Percentiles rank a stretch among this genome's conserved stretches.
Evolutionary conservation across 352 stramenopile species (phyloP).

Genomic region (Hyaloperonospora arabidopsidis): DNA sequence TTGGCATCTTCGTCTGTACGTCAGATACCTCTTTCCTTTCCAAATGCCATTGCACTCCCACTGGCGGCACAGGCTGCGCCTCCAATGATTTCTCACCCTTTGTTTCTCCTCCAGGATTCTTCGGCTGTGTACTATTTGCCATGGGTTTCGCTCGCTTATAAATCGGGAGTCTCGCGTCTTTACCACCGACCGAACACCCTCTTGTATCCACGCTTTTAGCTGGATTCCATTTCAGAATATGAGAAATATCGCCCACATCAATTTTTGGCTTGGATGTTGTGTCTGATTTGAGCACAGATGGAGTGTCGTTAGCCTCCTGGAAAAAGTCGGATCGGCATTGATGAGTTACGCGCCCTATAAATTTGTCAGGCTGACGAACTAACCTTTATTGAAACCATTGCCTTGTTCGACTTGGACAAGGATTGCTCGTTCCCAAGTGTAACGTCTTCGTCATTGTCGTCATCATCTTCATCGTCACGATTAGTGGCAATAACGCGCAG

Average conservation of each 20-base stretch:
- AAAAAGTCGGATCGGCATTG: conserved; percentile 1
- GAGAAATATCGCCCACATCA: conserved; percentile 18
- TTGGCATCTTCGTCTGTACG: neutral
- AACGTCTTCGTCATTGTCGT: conserved; percentile 43
- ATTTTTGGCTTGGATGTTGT: conserved; percentile 15
- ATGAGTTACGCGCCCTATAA: neutral
- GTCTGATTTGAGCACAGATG: conserved; percentile 5
- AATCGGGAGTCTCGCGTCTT: conserved; percentile 3
- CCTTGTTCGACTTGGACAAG: conserved; percentile 14
- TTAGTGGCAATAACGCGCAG: conserved; percentile 44
- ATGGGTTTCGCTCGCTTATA: conserved; percentile 7
- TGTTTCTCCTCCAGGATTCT: conserved; percentile 6
- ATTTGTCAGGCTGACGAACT: conserved; percentile 1
- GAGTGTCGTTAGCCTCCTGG: conserved; percentile 6
- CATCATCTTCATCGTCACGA: conserved; percentile 15
- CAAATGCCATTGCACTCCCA: neutral
- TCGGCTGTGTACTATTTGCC: neutral
- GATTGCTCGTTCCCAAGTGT: conserved; percentile 23
- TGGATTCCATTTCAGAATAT: conserved; percentile 26
- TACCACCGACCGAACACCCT: neutral
- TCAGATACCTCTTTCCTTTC: conserved; percentile 3
- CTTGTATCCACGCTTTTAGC: conserved; percentile 9
- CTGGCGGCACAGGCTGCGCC: neutral
- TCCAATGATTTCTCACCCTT: conserved; percentile 7
- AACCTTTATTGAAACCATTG: conserved; percentile 20